Base-by-base conservation (phyloP, 768 basidiomycete species). In the Rickenella mellea region DNA sequence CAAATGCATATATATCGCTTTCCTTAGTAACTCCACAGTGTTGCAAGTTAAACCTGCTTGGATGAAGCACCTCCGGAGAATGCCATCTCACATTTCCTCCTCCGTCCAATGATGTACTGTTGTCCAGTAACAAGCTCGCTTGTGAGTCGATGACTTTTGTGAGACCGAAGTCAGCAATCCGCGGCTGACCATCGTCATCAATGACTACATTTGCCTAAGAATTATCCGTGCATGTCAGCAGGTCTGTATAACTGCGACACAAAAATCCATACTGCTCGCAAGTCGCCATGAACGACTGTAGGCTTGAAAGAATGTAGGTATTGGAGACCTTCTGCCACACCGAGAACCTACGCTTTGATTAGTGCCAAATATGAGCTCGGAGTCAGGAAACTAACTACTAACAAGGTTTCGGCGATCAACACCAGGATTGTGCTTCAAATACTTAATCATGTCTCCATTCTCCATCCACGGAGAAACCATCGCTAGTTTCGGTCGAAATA, bases 241-340 rank as follows among this genome's bases (percentile, higher is more conserved):
- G n/a, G n/a, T n/a, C n/a, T n/a, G n/a, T n/a, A n/a, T n/a, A n/a
- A n/a, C n/a, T n/a, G n/a, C n/a, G n/a, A n/a, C n/a, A n/a, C n/a
- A n/a, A n/a, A n/a, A n/a, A n/a, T n/a, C n/a, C n/a, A n/a, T n/a
- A 77, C 76, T 45, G 76, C 74, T 59, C 78, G 78, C 43, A 80
- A 57, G 46, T 80, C 78, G 4, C 78, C 76, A 48, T 79, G 78
- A 8, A 80, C 60, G 21, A 81, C 70, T 9, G 67, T 61, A 4
- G 75, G 75, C 31, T 67, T 67, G 50, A 68, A 69, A 36, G 67
- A 63, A 45, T 81, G 78, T 6, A 80, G 61, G 53, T 80, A 78
- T 8, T 65, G 50, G 29, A 80, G 68, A 4, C 75, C 78, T 1
- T 70, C 71, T 1, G 77, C 76, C 6, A 78, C 65, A 55, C 78